Percentiles rank a stretch among this genome's conserved stretches.
Evolutionary conservation across 129 eudicot genomes (phyloP).

Genomic region (Artemisia argyi): DNA sequence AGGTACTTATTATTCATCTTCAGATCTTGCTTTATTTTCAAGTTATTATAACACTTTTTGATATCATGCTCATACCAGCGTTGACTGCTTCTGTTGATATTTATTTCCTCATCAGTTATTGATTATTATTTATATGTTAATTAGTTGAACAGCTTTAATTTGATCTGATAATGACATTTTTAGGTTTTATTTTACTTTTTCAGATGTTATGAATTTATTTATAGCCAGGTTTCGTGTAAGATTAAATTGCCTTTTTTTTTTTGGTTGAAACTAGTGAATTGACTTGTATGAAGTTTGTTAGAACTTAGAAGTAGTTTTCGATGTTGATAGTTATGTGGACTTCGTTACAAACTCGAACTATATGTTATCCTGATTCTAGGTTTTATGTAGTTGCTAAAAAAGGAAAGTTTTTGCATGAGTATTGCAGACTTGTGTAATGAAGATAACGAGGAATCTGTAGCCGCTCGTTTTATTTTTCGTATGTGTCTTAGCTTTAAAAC

Average conservation of each 20-base stretch:
- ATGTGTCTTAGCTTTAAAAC: not conserved
- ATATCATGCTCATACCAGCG: not conserved
- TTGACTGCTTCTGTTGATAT: not conserved
- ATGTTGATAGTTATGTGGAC: slow-evolving; percentile 3
- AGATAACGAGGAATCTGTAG: not conserved
- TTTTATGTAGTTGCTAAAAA: not conserved
- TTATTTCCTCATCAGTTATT: not conserved
- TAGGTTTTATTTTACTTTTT: not conserved
- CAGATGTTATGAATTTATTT: no score
- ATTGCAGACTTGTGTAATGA: not conserved
- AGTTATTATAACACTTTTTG: slow-evolving; percentile 1
- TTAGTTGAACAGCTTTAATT: slow-evolving; percentile 18
- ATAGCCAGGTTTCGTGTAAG: not conserved
- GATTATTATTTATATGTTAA: slow-evolving; percentile 1
- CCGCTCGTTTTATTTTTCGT: not conserved
- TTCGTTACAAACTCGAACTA: not conserved
- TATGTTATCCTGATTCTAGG: slow-evolving; percentile 13
- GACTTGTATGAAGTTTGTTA: slow-evolving; percentile 6
- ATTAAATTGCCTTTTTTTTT: slow-evolving; percentile 9
- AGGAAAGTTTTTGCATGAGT: not conserved
- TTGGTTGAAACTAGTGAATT: no score
- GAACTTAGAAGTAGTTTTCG: not conserved
- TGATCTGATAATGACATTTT: slow-evolving; percentile 12
- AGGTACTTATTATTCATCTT: slow-evolving; percentile 21
- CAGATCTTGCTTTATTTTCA: slow-evolving; percentile 29